Conservation (phyloP, 1,139 yeast species). For the Suhomyces atakaporum region DNA sequence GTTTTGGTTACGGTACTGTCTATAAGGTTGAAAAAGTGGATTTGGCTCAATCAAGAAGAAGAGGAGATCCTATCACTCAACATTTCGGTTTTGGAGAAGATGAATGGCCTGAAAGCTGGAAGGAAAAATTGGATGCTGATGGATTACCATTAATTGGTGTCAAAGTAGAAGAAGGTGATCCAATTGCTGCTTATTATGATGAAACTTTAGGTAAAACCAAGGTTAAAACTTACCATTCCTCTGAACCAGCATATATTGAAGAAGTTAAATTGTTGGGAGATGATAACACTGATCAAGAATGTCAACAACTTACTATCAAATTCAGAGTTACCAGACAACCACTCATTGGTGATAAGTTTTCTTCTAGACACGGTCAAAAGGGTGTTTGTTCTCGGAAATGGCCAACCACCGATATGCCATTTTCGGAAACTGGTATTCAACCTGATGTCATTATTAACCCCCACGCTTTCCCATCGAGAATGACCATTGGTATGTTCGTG, state of each 20-base stretch:
- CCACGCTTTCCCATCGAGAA: constrained; percentile 99
- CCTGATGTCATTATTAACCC: constrained; percentile 98
- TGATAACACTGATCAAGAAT: constrained; percentile 74
- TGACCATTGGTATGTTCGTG: constrained; percentile 99
- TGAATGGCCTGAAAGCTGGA: constrained; percentile 91
- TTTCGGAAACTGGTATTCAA: constrained; percentile 91
- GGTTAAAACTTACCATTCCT: constrained; percentile 88
- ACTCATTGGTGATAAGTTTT: constrained; percentile 95
- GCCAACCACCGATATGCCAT: constrained; percentile 97
- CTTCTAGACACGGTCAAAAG: constrained; percentile 98
- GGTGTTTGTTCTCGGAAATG: constrained; percentile 99
- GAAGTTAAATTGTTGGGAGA: constrained; percentile 93
- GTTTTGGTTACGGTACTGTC: constrained; percentile 96
- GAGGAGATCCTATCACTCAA: constrained; percentile 94
- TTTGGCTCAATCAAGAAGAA: constrained; percentile 71
- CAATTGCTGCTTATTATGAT: constrained; percentile 89
- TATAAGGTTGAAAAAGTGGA: constrained; percentile 93
- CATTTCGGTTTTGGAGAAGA: constrained; percentile 95
- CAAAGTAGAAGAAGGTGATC: constrained; percentile 92
- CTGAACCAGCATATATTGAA: constrained; percentile 93
- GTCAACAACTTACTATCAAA: constrained; percentile 85
- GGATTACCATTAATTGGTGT: constrained; percentile 93
- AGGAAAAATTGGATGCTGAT: constrained; percentile 82
- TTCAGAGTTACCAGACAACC: constrained; percentile 92
- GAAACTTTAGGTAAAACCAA: constrained; percentile 90